Base-by-base conservation (phyloP, 768 basidiomycete genomes). In the Suillus clintonianus region DNA sequence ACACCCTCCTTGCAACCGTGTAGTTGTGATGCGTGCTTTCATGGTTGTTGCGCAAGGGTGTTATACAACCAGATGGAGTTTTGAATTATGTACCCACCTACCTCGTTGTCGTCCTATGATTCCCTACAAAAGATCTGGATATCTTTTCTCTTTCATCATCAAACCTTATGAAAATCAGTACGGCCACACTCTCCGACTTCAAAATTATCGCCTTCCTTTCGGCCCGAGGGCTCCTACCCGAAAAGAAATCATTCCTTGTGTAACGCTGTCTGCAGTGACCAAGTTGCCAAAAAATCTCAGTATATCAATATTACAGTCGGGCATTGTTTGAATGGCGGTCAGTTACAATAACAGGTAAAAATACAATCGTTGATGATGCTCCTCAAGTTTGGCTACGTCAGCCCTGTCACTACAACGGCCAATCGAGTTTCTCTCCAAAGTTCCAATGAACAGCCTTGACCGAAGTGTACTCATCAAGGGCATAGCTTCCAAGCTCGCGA, bases 391-490 rank as follows among this genome's bases (percentile, higher is more conserved):
- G 9, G 3, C 13, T 1, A 22, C 27, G 55, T 24, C 36, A 27
- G 17, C 27, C 27, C 11, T 57, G 39, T 41, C 2, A 56, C 39
- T 78, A 92, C 69, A 93, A 77, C 4, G 92, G 92, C 91, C 91
- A 93, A 27, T 87, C 88, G 37, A 90, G 74, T 70, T 86, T 86
- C 77, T 92, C 91, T 4, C 90, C 91, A 68, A 90, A 92, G 75
- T 94, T 94, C 91, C 91, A 94, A 69, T 94, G 92, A 24, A 95
- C 81, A 17, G 92, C 90, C 78, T 86, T 94, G 68, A 91, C 85
- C 17, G 87, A 90, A 0, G 89, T 92, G 69, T 94, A 95, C 73
- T 94, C 92, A 10, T 91, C 87, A 62, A 95, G 82, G 27, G 92
- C 93, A 68, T 93, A 87, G 72, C 88, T 88, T 47, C 94, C 94